These are phyloP conservation scores for Sporisorium sorghi DNA, from an alignment of 1,284 basidiomycete genomes.

Conservation along the genomic window DNA sequence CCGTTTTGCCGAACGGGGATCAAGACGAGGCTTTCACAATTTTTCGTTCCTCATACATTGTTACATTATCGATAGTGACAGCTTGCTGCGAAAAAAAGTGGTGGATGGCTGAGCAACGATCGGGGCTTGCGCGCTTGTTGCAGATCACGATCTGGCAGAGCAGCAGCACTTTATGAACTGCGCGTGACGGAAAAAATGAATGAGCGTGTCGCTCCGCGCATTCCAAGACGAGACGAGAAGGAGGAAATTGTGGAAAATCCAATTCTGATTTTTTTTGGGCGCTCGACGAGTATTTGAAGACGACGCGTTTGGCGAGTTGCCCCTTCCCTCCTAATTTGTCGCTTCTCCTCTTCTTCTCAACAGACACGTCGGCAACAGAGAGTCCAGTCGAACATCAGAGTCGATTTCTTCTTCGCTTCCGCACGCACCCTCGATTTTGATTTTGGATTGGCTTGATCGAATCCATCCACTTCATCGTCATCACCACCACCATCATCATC, in stretches of 20 bases:
- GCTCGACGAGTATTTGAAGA: constrained; percentile 30
- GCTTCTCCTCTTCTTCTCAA: constrained; percentile 8
- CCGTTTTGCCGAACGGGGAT: no score
- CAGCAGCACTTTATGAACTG: background rate
- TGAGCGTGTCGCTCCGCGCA: constrained; percentile 6
- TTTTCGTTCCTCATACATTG: no score
- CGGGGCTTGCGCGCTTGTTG: no score
- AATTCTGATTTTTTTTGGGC: no score
- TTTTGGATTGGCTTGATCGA: background rate
- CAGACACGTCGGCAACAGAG: constrained; percentile 28
- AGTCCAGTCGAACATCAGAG: no score
- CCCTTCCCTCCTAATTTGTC: constrained; percentile 40
- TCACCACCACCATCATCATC: background rate
- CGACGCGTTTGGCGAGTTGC: constrained; percentile 33
- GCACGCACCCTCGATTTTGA: background rate
- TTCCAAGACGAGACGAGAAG: background rate
- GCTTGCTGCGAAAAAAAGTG: background rate
- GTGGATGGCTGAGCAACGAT: background rate
- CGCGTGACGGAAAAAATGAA: background rate
- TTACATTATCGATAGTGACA: no score
- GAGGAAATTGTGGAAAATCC: constrained; percentile 4
- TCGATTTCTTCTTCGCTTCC: background rate
- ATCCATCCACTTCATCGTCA: constrained; percentile 15
- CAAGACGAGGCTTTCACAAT: no score
- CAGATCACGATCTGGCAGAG: no score